These are phyloP conservation scores for Beta macrorhiza DNA, from an alignment of 179 eudicot genomes.

Conservation along the genomic window DNA sequence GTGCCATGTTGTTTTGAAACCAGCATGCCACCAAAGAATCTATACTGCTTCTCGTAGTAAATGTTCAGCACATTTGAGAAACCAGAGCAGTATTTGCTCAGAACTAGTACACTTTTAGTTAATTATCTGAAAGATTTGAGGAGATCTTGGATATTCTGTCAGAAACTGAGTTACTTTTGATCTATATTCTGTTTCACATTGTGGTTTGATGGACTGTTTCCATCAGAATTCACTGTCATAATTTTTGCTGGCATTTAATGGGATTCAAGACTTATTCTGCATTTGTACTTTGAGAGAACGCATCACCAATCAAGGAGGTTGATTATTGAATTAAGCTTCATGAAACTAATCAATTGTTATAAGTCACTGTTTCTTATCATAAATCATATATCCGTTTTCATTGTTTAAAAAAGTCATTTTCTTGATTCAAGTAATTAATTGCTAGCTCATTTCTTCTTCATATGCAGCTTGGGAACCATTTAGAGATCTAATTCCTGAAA, in stretches of 20 bases:
- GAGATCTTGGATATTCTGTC: neutral
- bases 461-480: slow-evolving; percentile 90
- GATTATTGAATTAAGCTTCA: no score
- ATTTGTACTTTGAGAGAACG: neutral
- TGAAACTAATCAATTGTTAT: no score
- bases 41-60: neutral
- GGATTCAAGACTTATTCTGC: neutral
- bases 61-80: neutral
- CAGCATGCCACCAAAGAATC: neutral
- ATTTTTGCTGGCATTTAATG: neutral
- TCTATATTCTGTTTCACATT: neutral
- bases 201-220: neutral
- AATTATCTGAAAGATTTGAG: neutral
- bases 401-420: neutral
- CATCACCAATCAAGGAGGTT: no score
- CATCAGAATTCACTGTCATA: neutral
- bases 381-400: neutral
- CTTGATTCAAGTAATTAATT: neutral
- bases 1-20: neutral
- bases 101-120: neutral
- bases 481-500: slow-evolving; percentile 92
- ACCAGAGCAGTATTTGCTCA: neutral
- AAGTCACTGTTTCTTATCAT: no score
- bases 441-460: slow-evolving; percentile 9
- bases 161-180: neutral